Base-by-base conservation (phyloP, 345 rosid species). In the Cardamine resedifolia region DNA sequence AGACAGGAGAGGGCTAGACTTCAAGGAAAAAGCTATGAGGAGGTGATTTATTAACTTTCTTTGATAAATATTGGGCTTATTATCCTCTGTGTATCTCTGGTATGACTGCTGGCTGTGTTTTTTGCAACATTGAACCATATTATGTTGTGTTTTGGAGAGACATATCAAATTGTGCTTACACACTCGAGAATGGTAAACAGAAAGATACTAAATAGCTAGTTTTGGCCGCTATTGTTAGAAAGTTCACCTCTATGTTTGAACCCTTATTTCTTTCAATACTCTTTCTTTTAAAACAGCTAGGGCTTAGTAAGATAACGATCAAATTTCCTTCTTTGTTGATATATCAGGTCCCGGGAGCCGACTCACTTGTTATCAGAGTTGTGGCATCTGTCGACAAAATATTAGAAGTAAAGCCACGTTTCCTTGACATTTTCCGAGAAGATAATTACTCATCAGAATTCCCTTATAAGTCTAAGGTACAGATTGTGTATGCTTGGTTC, bases 311-410 rank as follows among this genome's bases (percentile, higher is more conserved):
- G 58, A 55, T 52, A 55, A 26, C 26, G 3, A 33, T 38, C 53
- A 48, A 38, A 68, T 59, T 73, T 27, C 66, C 33, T 34, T 58
- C 53, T 64, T 30, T 64, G 72, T 76, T 70, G 31, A 64, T 51
- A 53, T 77, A 71, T 68, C 81, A 95, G 99, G 86, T 95, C 71
- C 94, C 87, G 23, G 98, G 99, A 74, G 99, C 97, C 9, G 99
- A 95, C 72, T 76, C 99, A 27, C 97, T 95, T 77, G 97, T 88
- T 52, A 67, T 95, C 63, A 84, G 99, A 80, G 99, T 95, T 77
- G 99, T 95, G 75, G 91, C 99, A 75, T 95, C 99, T 6, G 96
- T 91, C 67, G 97, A 95, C 87, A 95, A 95, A 78, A 88, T 90
- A 82, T 77, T 95, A 80, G 98, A 95, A 82, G 99, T 95, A 64